A percentile compares a stretch with the other conserved stretches of the same genome.
These are phyloP conservation scores for Scedosporium boydii DNA, from an alignment of 2,329 filamentous ascomycete genomes.

Conservation along the genomic window DNA sequence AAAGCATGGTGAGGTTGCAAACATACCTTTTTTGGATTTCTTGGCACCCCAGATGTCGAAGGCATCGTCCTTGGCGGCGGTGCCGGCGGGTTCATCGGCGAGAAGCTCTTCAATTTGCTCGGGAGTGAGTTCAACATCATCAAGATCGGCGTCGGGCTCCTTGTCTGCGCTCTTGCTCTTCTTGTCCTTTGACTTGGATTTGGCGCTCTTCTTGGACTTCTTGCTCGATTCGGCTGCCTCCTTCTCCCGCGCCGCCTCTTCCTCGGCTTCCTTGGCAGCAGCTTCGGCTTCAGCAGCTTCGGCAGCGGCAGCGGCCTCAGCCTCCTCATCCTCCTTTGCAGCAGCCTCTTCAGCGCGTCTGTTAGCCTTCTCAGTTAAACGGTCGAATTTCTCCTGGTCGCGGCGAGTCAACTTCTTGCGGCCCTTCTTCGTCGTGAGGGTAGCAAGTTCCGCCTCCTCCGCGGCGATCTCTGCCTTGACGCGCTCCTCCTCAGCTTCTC, in stretches of 20 bases:
- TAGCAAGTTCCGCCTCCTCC: constrained; percentile 27
- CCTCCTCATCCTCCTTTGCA: constrained; percentile 11
- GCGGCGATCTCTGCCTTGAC: constrained; percentile 13
- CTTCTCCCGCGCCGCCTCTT: constrained; percentile 19
- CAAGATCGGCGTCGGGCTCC: constrained; percentile 13
- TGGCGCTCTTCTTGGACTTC: constrained; percentile 1
- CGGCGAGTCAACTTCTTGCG: constrained; percentile 38
- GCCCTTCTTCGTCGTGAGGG: constrained; percentile 36
- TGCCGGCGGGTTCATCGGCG: constrained; percentile 10
- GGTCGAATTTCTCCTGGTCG: constrained; percentile 33
- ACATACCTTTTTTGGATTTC: constrained; percentile 33
- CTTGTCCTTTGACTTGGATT: constrained; percentile 14
- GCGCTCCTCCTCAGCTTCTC: constrained; percentile 10
- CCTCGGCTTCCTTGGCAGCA: constrained; percentile 24
- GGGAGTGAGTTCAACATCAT: constrained; percentile 23
- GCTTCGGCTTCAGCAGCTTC: constrained; percentile 16
- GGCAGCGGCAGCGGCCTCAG: constrained; percentile 21
- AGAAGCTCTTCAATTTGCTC: constrained; percentile 35
- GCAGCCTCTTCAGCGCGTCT: constrained; percentile 31
- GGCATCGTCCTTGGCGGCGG: constrained; percentile 23
- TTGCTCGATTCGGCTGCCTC: constrained; percentile 24
- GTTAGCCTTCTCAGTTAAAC: constrained; percentile 23
- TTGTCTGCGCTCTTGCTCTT: constrained; percentile 20
- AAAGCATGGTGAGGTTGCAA: constrained; percentile 3
- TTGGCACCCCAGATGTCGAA: constrained; percentile 51